Percentiles rank a stretch among this genome's conserved stretches.
Conservation (phyloP, 1,284 basidiomycete species). For the Microbotryum silenes-acaulis region DNA sequence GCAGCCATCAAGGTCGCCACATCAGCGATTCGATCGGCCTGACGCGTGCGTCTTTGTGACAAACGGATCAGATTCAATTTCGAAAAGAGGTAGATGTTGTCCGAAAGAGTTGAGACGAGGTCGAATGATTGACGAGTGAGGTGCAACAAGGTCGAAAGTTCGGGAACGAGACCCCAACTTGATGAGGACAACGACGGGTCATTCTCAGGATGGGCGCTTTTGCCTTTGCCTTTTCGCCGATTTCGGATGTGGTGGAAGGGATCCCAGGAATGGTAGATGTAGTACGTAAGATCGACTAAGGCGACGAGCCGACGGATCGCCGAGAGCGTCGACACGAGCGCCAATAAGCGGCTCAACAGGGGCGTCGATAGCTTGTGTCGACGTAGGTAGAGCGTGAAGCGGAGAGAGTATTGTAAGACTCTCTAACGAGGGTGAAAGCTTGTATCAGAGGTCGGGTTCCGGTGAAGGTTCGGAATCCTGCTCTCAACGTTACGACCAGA, state of each 20-base stretch:
- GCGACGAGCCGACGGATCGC: conserved; percentile 16
- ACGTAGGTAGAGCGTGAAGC: conserved; percentile 2
- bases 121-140: conserved; percentile 6
- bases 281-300: conserved; percentile 3
- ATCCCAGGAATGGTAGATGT: neutral
- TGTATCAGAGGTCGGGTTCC: neutral
- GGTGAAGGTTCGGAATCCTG: too few relatives aligned
- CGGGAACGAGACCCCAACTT: neutral
- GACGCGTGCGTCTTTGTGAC: neutral
- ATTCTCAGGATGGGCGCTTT: neutral
- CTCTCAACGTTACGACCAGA: neutral
- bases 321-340: conserved; percentile 15
- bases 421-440: neutral
- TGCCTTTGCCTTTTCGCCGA: neutral
- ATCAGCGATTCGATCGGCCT: conserved; percentile 10
- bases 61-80: conserved; percentile 6
- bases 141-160: neutral
- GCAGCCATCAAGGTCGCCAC: conserved; percentile 1
- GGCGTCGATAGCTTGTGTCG: neutral
- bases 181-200: neutral
- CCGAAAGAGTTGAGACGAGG: conserved; percentile 3
- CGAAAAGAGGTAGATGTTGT: conserved; percentile 20
- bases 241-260: neutral
- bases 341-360: conserved; percentile 4
- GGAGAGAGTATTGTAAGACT: conserved; percentile 17